These are phyloP conservation scores for Eimeria maxima DNA, from an alignment of 169 alveolate genomes.

Conservation along the genomic window DNA sequence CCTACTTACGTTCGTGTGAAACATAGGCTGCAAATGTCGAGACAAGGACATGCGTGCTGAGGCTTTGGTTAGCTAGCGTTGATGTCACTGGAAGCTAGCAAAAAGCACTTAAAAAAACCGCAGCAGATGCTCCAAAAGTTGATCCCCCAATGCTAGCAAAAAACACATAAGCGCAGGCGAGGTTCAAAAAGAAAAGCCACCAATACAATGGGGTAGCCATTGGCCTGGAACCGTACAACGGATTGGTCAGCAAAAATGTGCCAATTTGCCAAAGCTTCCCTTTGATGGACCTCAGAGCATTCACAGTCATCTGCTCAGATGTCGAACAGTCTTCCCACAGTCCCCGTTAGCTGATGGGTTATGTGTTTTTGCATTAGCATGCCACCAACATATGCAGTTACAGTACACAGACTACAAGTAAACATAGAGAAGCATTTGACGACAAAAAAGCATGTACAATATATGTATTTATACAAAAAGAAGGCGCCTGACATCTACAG, in stretches of 20 bases:
- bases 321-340: neutral
- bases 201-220: neutral
- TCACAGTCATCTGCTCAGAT: neutral
- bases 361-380: neutral
- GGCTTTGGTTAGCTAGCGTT: neutral
- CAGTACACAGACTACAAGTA: neutral
- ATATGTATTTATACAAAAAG: neutral
- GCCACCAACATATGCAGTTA: neutral
- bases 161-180: neutral
- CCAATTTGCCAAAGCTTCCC: neutral
- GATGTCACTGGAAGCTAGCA: neutral
- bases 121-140: too few species aligned
- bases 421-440: neutral
- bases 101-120: neutral
- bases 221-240: neutral
- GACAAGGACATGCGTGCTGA: neutral
- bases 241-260: neutral
- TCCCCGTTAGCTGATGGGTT: neutral
- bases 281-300: neutral
- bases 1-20: too few species aligned
- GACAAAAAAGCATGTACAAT: neutral
- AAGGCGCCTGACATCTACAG: neutral
- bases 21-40: too few species aligned
- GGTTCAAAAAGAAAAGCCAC: neutral
- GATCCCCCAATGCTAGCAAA: too few species aligned